phyloP scores from a whole-genome alignment of 371 early-diverging fungal genomes.

The Paraphysoderma sedebokerense region DNA sequence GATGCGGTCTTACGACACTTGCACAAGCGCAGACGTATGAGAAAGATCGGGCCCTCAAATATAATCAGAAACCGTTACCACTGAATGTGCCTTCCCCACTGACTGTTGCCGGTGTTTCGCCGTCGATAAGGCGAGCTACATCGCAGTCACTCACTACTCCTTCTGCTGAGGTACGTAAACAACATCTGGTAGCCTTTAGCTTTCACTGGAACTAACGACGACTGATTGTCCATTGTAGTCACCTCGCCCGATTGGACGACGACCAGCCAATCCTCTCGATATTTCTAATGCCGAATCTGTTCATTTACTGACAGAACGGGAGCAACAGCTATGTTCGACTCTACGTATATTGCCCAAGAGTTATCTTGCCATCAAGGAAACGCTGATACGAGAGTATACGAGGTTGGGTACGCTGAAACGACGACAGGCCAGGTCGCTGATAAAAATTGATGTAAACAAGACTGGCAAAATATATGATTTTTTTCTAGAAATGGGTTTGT shows the following conservation, averaged over 20 bases:
- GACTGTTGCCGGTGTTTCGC: background rate
- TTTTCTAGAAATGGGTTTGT: slow-evolving; percentile 80
- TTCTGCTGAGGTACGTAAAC: background rate
- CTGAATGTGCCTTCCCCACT: background rate
- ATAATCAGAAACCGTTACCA: background rate
- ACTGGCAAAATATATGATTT: slow-evolving; percentile 71
- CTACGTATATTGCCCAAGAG: slow-evolving; percentile 68
- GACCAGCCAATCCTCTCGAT: slow-evolving; percentile 49
- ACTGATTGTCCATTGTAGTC: background rate
- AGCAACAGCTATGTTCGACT: slow-evolving; percentile 61
- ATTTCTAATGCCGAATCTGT: slow-evolving; percentile 67
- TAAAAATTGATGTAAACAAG: slow-evolving; percentile 80
- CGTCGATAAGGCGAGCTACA: background rate
- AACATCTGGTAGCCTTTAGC: slow-evolving; percentile 6
- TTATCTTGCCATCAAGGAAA: slow-evolving; percentile 78
- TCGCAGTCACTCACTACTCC: too few relatives aligned
- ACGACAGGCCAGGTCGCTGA: slow-evolving; percentile 52
- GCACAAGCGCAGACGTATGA: slow-evolving; percentile 59
- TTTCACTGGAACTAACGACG: slow-evolving; percentile 9
- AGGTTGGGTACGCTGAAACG: slow-evolving; percentile 49
- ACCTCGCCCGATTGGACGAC: slow-evolving; percentile 11
- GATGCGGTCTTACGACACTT: slow-evolving; percentile 64
- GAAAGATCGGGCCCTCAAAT: slow-evolving; percentile 9
- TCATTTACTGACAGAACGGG: slow-evolving; percentile 59
- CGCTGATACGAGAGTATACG: slow-evolving; percentile 63